Evolutionary conservation across 208 protist genomes (phyloP).

Genomic region (Phytomonas sp.): DNA sequence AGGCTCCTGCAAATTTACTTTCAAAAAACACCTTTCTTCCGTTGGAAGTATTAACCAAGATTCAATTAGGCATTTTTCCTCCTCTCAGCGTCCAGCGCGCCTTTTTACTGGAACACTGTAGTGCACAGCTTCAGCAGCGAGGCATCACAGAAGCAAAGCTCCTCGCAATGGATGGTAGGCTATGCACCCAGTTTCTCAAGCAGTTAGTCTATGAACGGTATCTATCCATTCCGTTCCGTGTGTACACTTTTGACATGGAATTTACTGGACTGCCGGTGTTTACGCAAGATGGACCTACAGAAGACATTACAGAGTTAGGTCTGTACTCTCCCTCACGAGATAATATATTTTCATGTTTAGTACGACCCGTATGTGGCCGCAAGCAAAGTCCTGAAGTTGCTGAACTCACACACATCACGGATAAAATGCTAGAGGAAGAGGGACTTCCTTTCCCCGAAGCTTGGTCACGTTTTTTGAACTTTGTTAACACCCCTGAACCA

Average conservation of each 20-base stretch:
- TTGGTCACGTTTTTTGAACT: constrained; percentile 61
- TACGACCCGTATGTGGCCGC: constrained; percentile 47
- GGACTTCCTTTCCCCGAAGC: constrained; percentile 68
- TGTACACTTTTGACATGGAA: constrained; percentile 87
- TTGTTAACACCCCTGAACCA: constrained; percentile 65
- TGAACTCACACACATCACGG: constrained; percentile 71
- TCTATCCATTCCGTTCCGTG: constrained; percentile 79
- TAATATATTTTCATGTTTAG: constrained; percentile 64
- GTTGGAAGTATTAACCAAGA: constrained; percentile 70
- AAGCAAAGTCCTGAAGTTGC: constrained; percentile 49
- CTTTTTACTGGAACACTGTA: constrained; percentile 80
- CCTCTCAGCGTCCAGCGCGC: constrained; percentile 50
- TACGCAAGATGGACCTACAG: constrained; percentile 71
- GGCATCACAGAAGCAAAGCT: constrained; percentile 76
- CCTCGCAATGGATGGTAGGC: constrained; percentile 66
- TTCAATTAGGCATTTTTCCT: constrained; percentile 77
- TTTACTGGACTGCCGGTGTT: constrained; percentile 83
- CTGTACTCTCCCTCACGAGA: constrained; percentile 69
- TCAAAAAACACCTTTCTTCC: constrained; percentile 32
- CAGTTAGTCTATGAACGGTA: constrained; percentile 72
- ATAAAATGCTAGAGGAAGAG: constrained; percentile 57
- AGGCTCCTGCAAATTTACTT: background rate
- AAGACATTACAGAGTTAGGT: constrained; percentile 85
- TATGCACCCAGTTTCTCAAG: constrained; percentile 58
- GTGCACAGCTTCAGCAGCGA: constrained; percentile 44